A percentile compares a stretch with the other conserved stretches of the same genome.
These are phyloP conservation scores for Axilococcus clingmanii DNA, from an alignment of 139 green algal genomes.

Conservation along the genomic window DNA sequence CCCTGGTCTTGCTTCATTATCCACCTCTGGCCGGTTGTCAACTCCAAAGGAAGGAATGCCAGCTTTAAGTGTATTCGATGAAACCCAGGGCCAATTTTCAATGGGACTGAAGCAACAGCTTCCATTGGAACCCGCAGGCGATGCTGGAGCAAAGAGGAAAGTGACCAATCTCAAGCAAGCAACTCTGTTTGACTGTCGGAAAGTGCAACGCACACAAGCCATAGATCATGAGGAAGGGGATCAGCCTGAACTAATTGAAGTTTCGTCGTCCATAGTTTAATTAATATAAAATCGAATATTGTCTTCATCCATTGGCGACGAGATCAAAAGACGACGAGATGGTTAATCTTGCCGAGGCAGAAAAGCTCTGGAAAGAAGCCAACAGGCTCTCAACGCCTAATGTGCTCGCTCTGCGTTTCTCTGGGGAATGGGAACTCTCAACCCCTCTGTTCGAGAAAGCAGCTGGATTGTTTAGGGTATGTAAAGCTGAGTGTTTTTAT, in stretches of 20 bases:
- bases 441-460: slow-evolving; percentile 63
- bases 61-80: not conserved
- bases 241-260: no score
- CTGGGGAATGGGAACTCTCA: slow-evolving; percentile 58
- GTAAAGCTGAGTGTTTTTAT: not conserved
- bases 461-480: slow-evolving; percentile 55
- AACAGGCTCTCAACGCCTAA: slow-evolving; percentile 41
- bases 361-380: slow-evolving; percentile 54
- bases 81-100: not conserved
- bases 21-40: no score
- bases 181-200: no score
- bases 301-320: no score
- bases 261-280: no score
- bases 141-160: not conserved
- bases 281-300: no score
- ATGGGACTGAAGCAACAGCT: not conserved
- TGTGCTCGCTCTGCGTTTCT: slow-evolving; percentile 52
- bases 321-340: no score
- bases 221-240: no score
- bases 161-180: no score
- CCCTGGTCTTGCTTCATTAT: no score
- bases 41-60: no score
- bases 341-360: slow-evolving; percentile 21
- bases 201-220: no score
- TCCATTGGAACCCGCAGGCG: not conserved